These are phyloP conservation scores for Eimeria brunetti DNA, from an alignment of 169 alveolate genomes.

Conservation along the genomic window DNA sequence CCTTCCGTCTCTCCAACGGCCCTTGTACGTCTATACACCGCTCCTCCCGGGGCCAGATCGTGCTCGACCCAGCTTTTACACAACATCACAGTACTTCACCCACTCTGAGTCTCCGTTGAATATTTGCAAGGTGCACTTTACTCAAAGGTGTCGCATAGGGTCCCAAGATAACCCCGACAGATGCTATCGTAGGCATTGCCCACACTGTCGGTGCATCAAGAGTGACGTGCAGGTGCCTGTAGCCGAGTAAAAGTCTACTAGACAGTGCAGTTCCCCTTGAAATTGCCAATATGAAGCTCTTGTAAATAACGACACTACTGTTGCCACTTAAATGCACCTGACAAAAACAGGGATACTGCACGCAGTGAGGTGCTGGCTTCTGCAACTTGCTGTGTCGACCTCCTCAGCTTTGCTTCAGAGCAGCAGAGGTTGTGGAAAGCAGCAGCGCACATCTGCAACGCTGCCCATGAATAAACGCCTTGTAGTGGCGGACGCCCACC, in stretches of 20 bases:
- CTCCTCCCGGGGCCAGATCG: background rate
- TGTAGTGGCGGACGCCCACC: constrained; percentile 21
- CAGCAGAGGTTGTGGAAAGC: constrained; percentile 18
- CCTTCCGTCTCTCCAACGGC: background rate
- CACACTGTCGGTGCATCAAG: background rate
- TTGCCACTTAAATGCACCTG: background rate
- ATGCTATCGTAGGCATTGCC: background rate
- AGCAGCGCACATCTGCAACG: background rate
- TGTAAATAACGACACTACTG: background rate
- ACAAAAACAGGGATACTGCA: background rate
- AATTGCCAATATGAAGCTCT: background rate
- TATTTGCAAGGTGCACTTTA: background rate
- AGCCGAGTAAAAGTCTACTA: background rate
- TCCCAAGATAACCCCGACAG: background rate
- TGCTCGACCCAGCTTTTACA: background rate
- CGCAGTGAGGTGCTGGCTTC: background rate
- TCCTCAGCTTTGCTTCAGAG: background rate
- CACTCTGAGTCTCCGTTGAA: background rate
- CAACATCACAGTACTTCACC: background rate
- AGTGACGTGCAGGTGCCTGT: background rate
- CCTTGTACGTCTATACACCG: background rate
- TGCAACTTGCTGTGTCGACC: background rate
- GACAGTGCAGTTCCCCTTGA: background rate
- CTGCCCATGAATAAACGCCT: background rate
- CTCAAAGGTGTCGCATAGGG: background rate